Evolutionary conservation across 2,329 filamentous ascomycete genomes (phyloP), one percentile per base, ranked within the genome.

Genomic region (Boeremia exigua): DNA sequence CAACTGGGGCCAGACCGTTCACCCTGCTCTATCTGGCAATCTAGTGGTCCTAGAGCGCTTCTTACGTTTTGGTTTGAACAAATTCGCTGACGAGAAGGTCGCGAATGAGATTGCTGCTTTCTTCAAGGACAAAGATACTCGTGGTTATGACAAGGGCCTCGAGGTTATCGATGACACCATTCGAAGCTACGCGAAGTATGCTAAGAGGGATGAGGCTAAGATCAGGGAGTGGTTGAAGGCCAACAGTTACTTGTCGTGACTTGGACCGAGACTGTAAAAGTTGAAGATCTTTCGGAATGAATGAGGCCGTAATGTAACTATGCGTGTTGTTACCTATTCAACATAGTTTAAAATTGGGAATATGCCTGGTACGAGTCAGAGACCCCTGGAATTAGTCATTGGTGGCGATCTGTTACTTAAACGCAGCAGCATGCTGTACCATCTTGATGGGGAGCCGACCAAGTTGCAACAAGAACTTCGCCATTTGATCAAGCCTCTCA

Each of bases 41-140:
- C 90, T 92, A 60, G 89, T 97, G 28, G 86, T 97, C 3, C 81
- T 97, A 14, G 94, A 99, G 78, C 88, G 94, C 43, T 96, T 96
- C 78, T 79, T 99, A 66, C 88, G 90, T 65, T 81, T 90, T 64
- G 87, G 87, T 39, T 79, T 99, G 64, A 86, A 86, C 68, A 90
- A 90, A 71, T 98, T 96, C 73, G 86, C 90, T 3, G 88, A 92
- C 66, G 78, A 81, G 12, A 83, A 84, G 60, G 82, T 86, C 14
- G 84, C 91, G 59, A 82, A 86, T 61, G 92, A 97, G 49, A 95
- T 99, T 67, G 82, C 88, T 45, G 75, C 78, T 2, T 99, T 99
- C 82, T 99, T 98, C 81, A 82, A 85, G 66, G 84, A 85, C 68
- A 96, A 94, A 81, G 91, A 98, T 70, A 94, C 90, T 15, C 86